Conservation (phyloP, 164 flowering plant species). For the Dillenia suffruticosa region DNA sequence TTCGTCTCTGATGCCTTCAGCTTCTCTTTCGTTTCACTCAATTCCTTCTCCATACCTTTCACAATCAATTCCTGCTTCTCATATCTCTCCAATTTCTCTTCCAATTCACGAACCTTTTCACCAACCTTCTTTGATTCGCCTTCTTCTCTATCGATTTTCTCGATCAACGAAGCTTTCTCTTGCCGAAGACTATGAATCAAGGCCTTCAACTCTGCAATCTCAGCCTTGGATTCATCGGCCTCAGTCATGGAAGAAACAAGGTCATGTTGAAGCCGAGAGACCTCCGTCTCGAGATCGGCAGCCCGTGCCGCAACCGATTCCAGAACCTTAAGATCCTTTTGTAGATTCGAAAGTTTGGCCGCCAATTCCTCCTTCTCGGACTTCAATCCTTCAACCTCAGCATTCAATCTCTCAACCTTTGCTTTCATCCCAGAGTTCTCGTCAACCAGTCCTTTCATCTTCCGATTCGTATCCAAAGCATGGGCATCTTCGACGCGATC, state of each 20-base stretch:
- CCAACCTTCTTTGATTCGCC: slow-evolving; percentile 15
- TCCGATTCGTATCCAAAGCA: slow-evolving; percentile 23
- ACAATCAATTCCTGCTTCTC: slow-evolving; percentile 24
- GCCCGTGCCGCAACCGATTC: slow-evolving; percentile 43
- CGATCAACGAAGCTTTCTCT: slow-evolving; percentile 26
- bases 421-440: slow-evolving; percentile 28
- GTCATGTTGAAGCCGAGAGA: slow-evolving; percentile 63
- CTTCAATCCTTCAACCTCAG: slow-evolving; percentile 34
- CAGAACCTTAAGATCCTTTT: slow-evolving; percentile 24
- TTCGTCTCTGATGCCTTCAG: slow-evolving; percentile 17
- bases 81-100: slow-evolving; percentile 17
- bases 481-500: slow-evolving; percentile 17
- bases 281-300: slow-evolving; percentile 55
- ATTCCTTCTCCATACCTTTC: slow-evolving; percentile 29
- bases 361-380: slow-evolving; percentile 27
- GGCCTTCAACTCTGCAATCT: slow-evolving; percentile 29
- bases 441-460: slow-evolving; percentile 22
- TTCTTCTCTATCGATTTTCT: slow-evolving; percentile 4
- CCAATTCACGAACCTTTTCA: slow-evolving; percentile 14
- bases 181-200: slow-evolving; percentile 27
- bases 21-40: slow-evolving; percentile 23
- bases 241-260: slow-evolving; percentile 38
- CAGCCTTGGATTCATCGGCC: slow-evolving; percentile 30
- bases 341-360: slow-evolving; percentile 17
- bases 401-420: slow-evolving; percentile 23